Conservation (phyloP, 805 yeast species). For the Yarrowia hollandica region DNA sequence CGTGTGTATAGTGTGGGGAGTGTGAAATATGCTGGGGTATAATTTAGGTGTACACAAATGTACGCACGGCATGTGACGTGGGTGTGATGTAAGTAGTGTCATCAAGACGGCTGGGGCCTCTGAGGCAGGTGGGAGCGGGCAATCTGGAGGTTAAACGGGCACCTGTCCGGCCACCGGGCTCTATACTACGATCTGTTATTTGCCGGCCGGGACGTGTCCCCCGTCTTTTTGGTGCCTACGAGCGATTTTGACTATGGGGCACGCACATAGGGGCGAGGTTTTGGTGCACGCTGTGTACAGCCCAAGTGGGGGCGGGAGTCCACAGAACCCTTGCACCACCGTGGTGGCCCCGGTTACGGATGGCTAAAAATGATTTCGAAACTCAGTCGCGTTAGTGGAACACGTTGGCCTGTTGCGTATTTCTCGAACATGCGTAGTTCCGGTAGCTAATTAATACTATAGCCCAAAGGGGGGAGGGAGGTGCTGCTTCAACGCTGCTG, state of each 20-base stretch:
- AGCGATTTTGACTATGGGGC: too few relatives aligned
- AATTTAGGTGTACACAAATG: constrained; percentile 28
- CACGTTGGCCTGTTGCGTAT: neutral
- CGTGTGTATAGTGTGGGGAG: constrained; percentile 28
- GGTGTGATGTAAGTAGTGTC: constrained; percentile 6
- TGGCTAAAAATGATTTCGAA: neutral
- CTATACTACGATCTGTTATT: too few relatives aligned
- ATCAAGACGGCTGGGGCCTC: neutral
- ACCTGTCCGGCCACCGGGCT: too few relatives aligned
- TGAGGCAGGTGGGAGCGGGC: neutral
- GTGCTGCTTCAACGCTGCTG: too few relatives aligned
- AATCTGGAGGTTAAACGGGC: too few relatives aligned
- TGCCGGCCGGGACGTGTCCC: too few relatives aligned
- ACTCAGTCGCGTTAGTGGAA: constrained; percentile 12
- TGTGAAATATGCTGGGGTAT: constrained; percentile 28
- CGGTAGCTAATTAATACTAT: constrained; percentile 7
- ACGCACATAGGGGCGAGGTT: too few relatives aligned
- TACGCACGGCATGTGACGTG: constrained; percentile 29
- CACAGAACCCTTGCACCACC: too few relatives aligned
- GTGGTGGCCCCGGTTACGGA: neutral
- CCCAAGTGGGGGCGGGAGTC: too few relatives aligned
- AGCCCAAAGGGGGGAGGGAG: constrained; percentile 3
- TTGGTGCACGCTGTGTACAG: too few relatives aligned
- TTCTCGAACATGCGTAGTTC: neutral
- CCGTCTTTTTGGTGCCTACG: too few relatives aligned